Base-by-base conservation (phyloP, 106 monocot species). In the Allium sativum region DNA sequence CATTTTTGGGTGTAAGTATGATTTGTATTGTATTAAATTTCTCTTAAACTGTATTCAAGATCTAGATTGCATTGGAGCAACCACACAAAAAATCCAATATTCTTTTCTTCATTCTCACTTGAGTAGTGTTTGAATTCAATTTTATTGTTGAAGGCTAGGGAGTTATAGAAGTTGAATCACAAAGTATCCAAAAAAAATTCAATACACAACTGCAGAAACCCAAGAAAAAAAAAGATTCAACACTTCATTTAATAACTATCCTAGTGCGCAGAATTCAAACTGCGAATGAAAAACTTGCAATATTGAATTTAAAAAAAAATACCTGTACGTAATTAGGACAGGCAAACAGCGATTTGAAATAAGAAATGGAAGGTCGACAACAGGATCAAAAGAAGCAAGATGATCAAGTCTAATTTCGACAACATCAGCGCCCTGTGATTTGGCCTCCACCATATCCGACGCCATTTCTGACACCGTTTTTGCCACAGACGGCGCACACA, bases 351-450 rank as follows among this genome's bases (percentile, higher is more conserved):
- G 78, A 57, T 45, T 43, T 9, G 53, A 54, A 67, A 99, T 77
- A 31, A 99, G 71, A 54, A 56, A 7, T 14, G 63, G 59, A 31
- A 99, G 88, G 42, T 99, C 92, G 4, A 21, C 48, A 43, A 65
- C 57, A 8, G 85, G 88, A 15, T 69, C 61, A 67, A 99, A 88
- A 52, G n/a, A 44, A 52, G 71, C 44, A 54, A 99, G 77, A 67
- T 87, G 78, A 53, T 99, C 92, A 51, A 99, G 66, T 55, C 92
- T 80, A 72, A 99, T 80, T 81, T 99, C 91, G 68, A 84, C 98
- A 46, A 92, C 59, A 74, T 92, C 98, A 42, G 85, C 98, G 16
- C 98, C 92, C 48, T 44, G 42, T 18, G 58, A 65, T 72, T 70
- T 85, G 21, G 92, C 92, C 43, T 61, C 63, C 51, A 58, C 73